Base-by-base conservation (phyloP, 257 asterid genomes). In the Euphrasia confusa region DNA sequence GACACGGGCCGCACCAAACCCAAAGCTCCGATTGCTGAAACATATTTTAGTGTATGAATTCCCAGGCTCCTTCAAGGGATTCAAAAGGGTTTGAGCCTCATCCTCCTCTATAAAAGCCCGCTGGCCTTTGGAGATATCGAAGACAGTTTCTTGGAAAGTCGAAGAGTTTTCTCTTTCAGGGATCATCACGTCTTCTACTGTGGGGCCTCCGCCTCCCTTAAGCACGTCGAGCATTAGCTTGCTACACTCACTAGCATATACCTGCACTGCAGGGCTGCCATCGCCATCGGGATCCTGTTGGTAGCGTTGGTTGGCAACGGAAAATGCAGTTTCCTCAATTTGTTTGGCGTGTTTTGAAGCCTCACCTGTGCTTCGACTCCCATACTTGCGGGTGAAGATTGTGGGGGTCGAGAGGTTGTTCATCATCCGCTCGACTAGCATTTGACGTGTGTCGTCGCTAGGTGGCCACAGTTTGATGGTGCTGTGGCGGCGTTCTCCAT, bases 401-500 rank as follows among this genome's bases (percentile, higher is more conserved):
- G 97, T 86, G 14, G 97, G 93, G 30, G 86, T 83, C 2, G 95
- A 83, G 63, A 91, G 96, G 75, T 89, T 93, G 64, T 83, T 87
- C 2, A 79, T 79, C 94, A 87, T 81, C 64, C 95, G 70, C 54
- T 87, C 95, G 39, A 93, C 96, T 21, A 93, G 79, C 81, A 79
- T 81, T 68, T 73, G 77, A 48, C 99, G 77, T 0, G 97, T 93
- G 80, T 73, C 85, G 66, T 80, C 79, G 72, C 95, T 87, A 21
- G 97, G 99, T 28, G 99, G 99, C 99, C 99, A 93, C 63, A 93
- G 91, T 73, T 93, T 93, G 48, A 93, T 85, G 40, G 89, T 82
- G 68, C 76, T 72, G 35, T 84, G 83, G 17, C 78, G 81, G 56
- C 76, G 88, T 68, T 86, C 90, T 13, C 81, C 84, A 67, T 71